phyloP scores from a whole-genome alignment of 2,329 filamentous ascomycete species.

The Stachybotrys echinatus region DNA sequence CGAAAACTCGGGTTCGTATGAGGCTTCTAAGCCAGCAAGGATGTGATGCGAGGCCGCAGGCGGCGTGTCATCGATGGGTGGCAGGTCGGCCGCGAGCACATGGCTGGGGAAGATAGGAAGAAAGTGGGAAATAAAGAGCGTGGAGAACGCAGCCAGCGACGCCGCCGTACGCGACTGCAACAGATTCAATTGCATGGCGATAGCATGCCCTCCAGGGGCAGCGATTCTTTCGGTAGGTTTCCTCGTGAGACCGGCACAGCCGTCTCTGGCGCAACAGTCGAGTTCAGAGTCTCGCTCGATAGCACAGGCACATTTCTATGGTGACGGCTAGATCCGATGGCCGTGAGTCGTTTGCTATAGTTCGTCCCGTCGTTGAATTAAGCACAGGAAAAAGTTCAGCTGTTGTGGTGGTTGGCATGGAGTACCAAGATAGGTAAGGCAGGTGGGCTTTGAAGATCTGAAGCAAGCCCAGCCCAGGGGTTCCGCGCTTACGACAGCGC shows the following conservation, averaged over 20 bases:
- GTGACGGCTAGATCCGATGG: too few relatives aligned
- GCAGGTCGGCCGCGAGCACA: constrained; percentile 55
- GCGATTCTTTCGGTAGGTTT: constrained; percentile 6
- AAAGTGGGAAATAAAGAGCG: constrained; percentile 57
- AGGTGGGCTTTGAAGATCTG: too few relatives aligned
- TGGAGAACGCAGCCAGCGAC: constrained; percentile 55
- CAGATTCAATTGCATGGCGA: constrained; percentile 56
- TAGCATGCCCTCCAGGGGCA: constrained; percentile 37
- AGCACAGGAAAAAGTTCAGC: too few relatives aligned
- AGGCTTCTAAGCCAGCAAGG: constrained; percentile 13
- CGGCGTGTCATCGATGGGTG: not conserved
- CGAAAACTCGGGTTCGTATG: constrained; percentile 57
- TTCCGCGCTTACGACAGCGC: too few relatives aligned
- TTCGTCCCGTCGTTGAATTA: too few relatives aligned
- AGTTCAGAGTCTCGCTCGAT: too few relatives aligned
- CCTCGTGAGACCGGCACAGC: not conserved
- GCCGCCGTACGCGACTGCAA: constrained; percentile 69
- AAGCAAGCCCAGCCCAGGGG: too few relatives aligned
- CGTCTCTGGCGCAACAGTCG: not conserved
- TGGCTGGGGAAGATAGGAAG: constrained; percentile 53
- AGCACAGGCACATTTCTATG: too few relatives aligned
- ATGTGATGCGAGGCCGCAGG: constrained; percentile 6
- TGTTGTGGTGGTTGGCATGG: too few relatives aligned
- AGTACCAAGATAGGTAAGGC: too few relatives aligned
- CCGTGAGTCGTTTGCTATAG: too few relatives aligned